Base-by-base conservation (phyloP, 352 stramenopile species). In the Pythium brachiatum region DNA sequence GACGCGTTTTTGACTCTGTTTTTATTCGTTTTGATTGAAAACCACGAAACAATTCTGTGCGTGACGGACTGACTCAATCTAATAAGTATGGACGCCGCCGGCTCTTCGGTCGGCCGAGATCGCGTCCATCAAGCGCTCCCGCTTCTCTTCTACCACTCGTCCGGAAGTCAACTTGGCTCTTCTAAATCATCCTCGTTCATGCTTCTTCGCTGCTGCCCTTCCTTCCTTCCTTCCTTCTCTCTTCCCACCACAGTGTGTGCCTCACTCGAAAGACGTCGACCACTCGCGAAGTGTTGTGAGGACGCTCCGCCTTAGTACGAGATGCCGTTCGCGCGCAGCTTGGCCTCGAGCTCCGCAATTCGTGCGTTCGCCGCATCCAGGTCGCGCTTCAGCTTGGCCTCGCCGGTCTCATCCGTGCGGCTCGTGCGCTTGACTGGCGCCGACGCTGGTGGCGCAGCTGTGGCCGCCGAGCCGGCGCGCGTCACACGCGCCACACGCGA, bases 281-380 rank as follows among this genome's bases (percentile, higher is more conserved):
- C 18, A 7, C 4, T 21, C 15, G 47, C 1, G 3, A 26, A 56
- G 20, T 34, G 18, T 23, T 20, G 9, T 36, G 26, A 20, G 15
- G 16, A 54, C 43, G 41, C 27, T 29, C n/a, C 12, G 15, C 9
- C 38, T 78, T 76, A 95, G 76, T 92, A 90, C 57, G 83, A 90
- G 65, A 95, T 95, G 62, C 83, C 79, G 59, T 88, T 82, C 53
- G 83, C 71, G 66, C 70, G 70, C 60, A 93, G 78, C 73, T 91
- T 84, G 63, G 87, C 88, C 64, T 96, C 87, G 46, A 96, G 64
- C 53, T 94, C 75, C 32, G 82, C 80, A 62, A 96, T 96, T 72
- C 86, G 87, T 59, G 83, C 80, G 53, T 94, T 93, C 39, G 87
- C 87, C 15, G 78, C 73, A 12, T 92, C 81, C 50, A 96, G 63